A percentile compares a stretch with the other conserved stretches of the same genome.
phyloP scores from a whole-genome alignment of 164 flowering plant genomes.

The Echeveria elegans region DNA sequence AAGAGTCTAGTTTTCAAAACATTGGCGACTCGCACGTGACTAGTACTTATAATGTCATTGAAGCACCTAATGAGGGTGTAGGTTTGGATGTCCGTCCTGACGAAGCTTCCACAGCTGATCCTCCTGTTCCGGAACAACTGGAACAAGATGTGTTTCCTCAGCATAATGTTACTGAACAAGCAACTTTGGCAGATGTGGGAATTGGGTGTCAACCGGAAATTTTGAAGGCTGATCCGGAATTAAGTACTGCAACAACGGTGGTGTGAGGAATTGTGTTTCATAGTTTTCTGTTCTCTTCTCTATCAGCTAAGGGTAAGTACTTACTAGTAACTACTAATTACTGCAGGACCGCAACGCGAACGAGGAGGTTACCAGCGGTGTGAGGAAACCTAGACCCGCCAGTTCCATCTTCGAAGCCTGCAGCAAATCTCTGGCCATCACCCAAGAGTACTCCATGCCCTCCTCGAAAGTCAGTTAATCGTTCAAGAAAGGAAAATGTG shows the following conservation, averaged over 20 bases:
- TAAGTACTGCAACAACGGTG: slow-evolving; percentile 12
- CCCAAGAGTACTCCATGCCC: slow-evolving; percentile 2
- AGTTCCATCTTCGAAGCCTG: slow-evolving; percentile 10
- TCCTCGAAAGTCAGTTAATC: neutral
- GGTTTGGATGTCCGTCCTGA: neutral
- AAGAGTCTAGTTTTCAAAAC: neutral
- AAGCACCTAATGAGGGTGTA: neutral
- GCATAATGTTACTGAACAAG: neutral
- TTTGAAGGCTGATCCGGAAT: neutral
- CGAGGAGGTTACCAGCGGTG: slow-evolving; percentile 20
- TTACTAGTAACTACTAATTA: neutral
- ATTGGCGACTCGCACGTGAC: neutral
- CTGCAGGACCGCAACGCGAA: slow-evolving; percentile 11
- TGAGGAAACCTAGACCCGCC: slow-evolving; percentile 22
- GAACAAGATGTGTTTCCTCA: neutral
- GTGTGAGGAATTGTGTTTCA: slow-evolving; percentile 1
- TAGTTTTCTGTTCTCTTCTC: neutral
- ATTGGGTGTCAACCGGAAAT: neutral
- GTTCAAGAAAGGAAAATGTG: slow-evolving; percentile 20
- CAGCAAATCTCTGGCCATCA: neutral
- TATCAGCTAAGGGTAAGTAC: neutral
- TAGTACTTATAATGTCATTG: neutral
- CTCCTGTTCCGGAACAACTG: neutral
- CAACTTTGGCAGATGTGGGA: slow-evolving; percentile 8
- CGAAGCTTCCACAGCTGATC: too few relatives aligned